A percentile compares a stretch with the other conserved stretches of the same genome.
These are phyloP conservation scores for Heliamphora pulchella DNA, from an alignment of 179 eudicot species.

Conservation along the genomic window DNA sequence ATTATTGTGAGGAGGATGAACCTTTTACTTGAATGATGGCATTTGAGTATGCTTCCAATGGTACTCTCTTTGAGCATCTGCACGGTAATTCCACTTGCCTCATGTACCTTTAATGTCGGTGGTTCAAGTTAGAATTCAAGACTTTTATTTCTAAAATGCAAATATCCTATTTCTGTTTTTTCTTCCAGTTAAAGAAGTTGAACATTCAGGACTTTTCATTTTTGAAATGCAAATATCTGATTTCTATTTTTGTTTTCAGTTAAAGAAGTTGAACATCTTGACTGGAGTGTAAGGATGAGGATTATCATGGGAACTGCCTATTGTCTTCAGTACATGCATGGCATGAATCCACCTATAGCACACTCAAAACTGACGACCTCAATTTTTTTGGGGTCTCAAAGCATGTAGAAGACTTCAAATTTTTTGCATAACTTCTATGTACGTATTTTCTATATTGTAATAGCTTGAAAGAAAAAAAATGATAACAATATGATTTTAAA, in stretches of 20 bases:
- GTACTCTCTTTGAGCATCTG: slow-evolving; percentile 78
- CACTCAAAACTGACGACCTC: slow-evolving; percentile 31
- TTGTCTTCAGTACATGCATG: slow-evolving; percentile 87
- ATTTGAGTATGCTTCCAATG: slow-evolving; percentile 87
- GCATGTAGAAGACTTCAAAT: no score
- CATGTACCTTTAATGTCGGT: neutral
- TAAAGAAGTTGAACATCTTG: slow-evolving; percentile 74
- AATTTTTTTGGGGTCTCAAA: no score
- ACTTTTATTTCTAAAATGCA: neutral
- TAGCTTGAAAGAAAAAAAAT: no score
- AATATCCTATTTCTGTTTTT: neutral
- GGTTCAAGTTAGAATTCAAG: neutral
- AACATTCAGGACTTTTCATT: slow-evolving; percentile 19
- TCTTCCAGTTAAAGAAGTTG: slow-evolving; percentile 61
- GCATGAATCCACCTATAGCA: slow-evolving; percentile 56
- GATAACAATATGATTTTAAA: no score
- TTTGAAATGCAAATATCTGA: neutral
- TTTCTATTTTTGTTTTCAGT: slow-evolving; percentile 34
- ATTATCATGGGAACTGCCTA: slow-evolving; percentile 77
- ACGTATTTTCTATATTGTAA: no score
- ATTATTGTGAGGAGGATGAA: slow-evolving; percentile 82
- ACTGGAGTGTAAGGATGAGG: slow-evolving; percentile 77
- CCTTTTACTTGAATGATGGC: slow-evolving; percentile 95
- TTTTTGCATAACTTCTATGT: no score
- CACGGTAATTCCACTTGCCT: slow-evolving; percentile 43